phyloP scores from a whole-genome alignment of 805 yeast genomes.

The Ogataea chonburiensis region DNA sequence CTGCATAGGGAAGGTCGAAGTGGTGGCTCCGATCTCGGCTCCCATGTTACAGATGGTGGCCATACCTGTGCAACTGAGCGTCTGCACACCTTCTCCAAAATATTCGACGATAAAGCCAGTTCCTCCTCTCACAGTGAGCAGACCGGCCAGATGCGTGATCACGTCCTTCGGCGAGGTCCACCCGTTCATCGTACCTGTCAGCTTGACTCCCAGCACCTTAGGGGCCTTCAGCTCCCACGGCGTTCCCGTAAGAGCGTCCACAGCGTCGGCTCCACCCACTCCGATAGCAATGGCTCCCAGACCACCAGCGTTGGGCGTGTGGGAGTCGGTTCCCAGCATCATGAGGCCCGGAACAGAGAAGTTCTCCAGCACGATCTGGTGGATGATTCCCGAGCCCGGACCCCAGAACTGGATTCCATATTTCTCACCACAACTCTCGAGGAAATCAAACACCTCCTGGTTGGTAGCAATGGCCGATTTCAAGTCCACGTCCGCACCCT shows the following conservation, averaged over 20 bases:
- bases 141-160: slow-evolving; percentile 88
- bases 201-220: slow-evolving; percentile 86
- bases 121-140: slow-evolving; percentile 95
- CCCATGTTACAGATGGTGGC: slow-evolving; percentile 99
- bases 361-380: slow-evolving; percentile 94
- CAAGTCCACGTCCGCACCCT: slow-evolving; percentile 85
- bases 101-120: slow-evolving; percentile 96
- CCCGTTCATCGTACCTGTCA: slow-evolving; percentile 84
- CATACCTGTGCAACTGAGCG: slow-evolving; percentile 97
- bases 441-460: slow-evolving; percentile 92
- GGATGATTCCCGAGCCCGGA: slow-evolving; percentile 98
- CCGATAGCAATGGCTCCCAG: slow-evolving; percentile 97
- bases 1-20: slow-evolving; percentile 96
- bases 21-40: slow-evolving; percentile 98
- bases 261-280: slow-evolving; percentile 99
- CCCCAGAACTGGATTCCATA: slow-evolving; percentile 98
- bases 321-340: slow-evolving; percentile 96
- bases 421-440: slow-evolving; percentile 86
- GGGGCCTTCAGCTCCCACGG: slow-evolving; percentile 99
- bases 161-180: slow-evolving; percentile 99
- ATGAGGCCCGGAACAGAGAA: slow-evolving; percentile 97
- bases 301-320: slow-evolving; percentile 98
- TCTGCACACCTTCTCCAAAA: slow-evolving; percentile 90
- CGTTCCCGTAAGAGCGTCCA: slow-evolving; percentile 92
- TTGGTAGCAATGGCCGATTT: slow-evolving; percentile 82